Conservation (phyloP, 148 eudicot genomes). For the Camellia japonica region DNA sequence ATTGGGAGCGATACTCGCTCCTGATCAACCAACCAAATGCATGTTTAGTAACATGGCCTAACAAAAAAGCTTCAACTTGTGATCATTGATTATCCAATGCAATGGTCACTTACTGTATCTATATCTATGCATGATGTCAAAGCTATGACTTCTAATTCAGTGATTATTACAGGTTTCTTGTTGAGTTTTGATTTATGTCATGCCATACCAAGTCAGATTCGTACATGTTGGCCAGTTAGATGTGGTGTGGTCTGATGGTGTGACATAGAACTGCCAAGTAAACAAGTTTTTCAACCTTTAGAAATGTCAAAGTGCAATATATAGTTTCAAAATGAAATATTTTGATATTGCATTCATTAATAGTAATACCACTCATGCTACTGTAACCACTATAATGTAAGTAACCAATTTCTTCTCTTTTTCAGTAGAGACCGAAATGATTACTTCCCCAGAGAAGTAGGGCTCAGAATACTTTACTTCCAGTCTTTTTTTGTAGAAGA, state of each 20-base stretch:
- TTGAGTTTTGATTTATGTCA: neutral
- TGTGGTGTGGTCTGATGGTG: neutral
- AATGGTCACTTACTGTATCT: neutral
- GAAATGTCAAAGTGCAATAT: neutral
- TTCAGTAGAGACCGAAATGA: too few relatives aligned
- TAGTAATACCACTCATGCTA: neutral
- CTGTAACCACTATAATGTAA: neutral
- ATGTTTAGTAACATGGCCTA: too few relatives aligned
- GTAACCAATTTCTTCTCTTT: neutral
- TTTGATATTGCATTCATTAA: neutral
- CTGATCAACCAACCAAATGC: too few relatives aligned
- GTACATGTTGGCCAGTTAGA: neutral
- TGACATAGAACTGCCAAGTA: neutral
- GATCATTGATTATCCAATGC: neutral
- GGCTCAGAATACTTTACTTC: neutral
- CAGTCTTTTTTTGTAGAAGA: too few relatives aligned
- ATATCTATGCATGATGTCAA: neutral
- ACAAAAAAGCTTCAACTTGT: too few relatives aligned
- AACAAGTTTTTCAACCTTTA: too few relatives aligned
- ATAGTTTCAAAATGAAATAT: neutral
- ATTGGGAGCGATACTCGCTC: neutral
- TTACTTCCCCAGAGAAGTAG: neutral
- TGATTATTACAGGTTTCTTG: neutral
- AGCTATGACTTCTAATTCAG: constrained; percentile 8
- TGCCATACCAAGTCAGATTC: neutral